These are phyloP conservation scores for Eimeria falciformis DNA, from an alignment of 169 alveolate genomes.

Conservation along the genomic window DNA sequence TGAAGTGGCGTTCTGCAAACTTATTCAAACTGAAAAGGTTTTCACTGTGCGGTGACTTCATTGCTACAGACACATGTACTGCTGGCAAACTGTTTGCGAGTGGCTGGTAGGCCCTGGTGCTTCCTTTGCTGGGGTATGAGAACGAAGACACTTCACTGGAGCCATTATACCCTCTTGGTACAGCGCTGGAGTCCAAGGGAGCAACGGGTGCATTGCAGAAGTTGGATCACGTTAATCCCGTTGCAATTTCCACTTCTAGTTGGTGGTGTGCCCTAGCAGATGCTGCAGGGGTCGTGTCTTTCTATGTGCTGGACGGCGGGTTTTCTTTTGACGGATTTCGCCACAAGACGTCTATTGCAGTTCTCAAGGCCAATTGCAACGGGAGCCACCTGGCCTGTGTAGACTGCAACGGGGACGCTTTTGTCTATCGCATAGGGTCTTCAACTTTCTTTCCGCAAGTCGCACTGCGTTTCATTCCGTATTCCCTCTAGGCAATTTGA, in stretches of 20 bases:
- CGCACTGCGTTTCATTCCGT: background rate
- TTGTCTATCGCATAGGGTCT: constrained; percentile 6
- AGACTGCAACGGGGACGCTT: constrained; percentile 7
- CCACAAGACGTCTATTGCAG: constrained; percentile 3
- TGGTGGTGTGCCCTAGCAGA: constrained; percentile 43
- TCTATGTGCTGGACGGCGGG: background rate
- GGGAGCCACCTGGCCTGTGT: constrained; percentile 14
- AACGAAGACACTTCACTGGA: background rate
- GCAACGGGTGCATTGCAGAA: background rate
- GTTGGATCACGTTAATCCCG: background rate
- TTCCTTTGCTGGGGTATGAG: background rate
- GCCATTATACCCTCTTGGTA: background rate
- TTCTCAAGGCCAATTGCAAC: background rate
- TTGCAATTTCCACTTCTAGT: background rate
- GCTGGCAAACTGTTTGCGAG: background rate
- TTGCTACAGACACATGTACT: background rate
- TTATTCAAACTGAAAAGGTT: background rate
- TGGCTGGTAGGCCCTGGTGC: background rate
- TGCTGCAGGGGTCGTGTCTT: constrained; percentile 3
- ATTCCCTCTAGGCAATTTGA: background rate
- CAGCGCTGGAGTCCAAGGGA: background rate
- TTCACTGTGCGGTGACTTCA: background rate
- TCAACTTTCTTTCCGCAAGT: background rate
- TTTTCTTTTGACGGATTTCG: constrained; percentile 9
- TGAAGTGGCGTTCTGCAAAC: background rate